Base-by-base conservation (phyloP, 2,329 filamentous ascomycete genomes). In the Neobulgaria alba region DNA sequence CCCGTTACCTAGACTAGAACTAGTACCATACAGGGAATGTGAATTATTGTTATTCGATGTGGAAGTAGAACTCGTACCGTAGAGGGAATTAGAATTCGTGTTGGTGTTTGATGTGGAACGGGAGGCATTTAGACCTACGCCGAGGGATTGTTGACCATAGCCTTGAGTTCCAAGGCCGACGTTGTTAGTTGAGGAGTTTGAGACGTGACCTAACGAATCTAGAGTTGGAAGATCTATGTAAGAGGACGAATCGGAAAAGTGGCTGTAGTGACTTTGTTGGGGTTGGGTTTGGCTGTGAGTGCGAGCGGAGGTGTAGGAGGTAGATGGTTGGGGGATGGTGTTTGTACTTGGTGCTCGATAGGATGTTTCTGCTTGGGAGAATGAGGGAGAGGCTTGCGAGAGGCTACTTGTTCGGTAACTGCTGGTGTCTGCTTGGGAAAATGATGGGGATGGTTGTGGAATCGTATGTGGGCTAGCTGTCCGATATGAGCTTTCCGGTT, bases 221-320 rank as follows among this genome's bases (percentile, higher is more conserved):
- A 58, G 38, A 9, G 55, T 56, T 9, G 57, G 57, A 1, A 59
- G 44, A 36, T 59, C 56, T 16, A 57, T 48, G 31, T 51, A 58
- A 4, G 56, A 49, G 3, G 55, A 48, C 18, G 57, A 54, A 12
- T 7, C 23, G 3, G 53, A 45, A 32, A 55, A 57, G 32, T 55
- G 45, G 33, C 37, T 46, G 29, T 58, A 59, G 5, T 55, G 52
- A 21, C 42, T 48, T 43, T 57, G 54, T 10, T 57, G 55, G 1
- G 52, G 35, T 37, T 55, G 52, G 10, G 49, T 41, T 41, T 56
- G 50, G 4, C 43, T 35, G 29, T 51, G 52, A 26, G 53, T 38
- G 32, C 48, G 48, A 12, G 49, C 38, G 30, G 49, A 48, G 18
- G 53, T 47, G 31, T 49, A 53, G 4, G 50, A 47, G 3, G 50